A percentile compares a stretch with the other conserved stretches of the same genome.
phyloP scores from a whole-genome alignment of 805 yeast species.

The Pichia cabralensis region DNA sequence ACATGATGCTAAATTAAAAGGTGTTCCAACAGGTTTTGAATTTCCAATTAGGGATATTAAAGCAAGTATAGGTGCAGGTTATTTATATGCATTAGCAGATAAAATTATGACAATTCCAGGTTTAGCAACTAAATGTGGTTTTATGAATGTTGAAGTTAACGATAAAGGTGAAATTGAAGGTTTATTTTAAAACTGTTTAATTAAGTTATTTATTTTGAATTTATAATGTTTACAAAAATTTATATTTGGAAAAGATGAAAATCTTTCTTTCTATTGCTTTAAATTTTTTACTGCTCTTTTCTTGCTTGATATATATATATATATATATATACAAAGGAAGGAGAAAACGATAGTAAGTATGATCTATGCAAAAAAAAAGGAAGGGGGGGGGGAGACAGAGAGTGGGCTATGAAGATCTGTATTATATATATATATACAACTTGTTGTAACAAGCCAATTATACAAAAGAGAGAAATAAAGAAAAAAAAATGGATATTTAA shows the following conservation, averaged over 20 bases:
- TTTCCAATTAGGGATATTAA: slow-evolving; percentile 93
- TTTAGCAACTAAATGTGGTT: slow-evolving; percentile 90
- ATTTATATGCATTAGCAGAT: slow-evolving; percentile 91
- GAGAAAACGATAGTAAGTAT: no score
- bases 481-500: no score
- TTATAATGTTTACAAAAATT: no score
- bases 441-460: no score
- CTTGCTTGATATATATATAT: background rate
- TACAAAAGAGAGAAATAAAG: no score
- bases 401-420: background rate
- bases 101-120: slow-evolving; percentile 98
- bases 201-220: no score
- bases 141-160: slow-evolving; percentile 92
- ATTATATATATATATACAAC: no score
- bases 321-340: background rate
- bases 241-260: no score
- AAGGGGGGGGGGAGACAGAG: background rate
- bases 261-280: no score
- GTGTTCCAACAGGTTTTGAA: slow-evolving; percentile 89
- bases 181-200: slow-evolving; percentile 59
- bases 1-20: slow-evolving; percentile 87
- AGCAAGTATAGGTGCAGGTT: slow-evolving; percentile 94
- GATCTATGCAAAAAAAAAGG: background rate
- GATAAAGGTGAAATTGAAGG: slow-evolving; percentile 91
- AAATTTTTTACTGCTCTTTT: no score